Conservation (phyloP, 2,329 filamentous ascomycete genomes). For the Ophiocordyceps sinensis region DNA sequence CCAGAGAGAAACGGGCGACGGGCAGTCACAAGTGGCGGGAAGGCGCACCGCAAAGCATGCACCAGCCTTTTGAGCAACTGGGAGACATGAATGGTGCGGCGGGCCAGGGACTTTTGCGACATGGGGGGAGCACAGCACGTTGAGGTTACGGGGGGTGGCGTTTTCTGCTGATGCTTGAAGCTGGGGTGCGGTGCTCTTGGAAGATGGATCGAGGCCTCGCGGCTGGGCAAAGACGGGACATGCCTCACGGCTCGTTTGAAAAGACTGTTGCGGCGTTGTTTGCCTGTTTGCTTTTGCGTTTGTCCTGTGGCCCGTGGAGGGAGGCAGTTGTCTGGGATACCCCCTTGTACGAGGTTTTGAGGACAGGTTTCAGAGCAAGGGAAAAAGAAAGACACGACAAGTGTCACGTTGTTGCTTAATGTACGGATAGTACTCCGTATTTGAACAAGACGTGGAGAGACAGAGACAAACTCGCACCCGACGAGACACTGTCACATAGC, state of each 20-base stretch:
- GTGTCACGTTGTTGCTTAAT: too few species aligned
- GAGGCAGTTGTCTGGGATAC: not conserved
- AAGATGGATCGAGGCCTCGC: slow-evolving; percentile 11
- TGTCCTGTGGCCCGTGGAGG: not conserved
- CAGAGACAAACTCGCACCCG: too few species aligned
- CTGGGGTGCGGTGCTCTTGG: not conserved
- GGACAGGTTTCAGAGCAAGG: too few species aligned
- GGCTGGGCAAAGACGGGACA: slow-evolving; percentile 13
- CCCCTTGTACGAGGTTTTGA: too few species aligned
- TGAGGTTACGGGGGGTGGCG: not conserved
- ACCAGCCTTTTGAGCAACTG: not conserved
- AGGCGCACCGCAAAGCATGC: too few species aligned
- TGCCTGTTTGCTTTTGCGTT: not conserved
- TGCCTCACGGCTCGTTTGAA: slow-evolving; percentile 14
- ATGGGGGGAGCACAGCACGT: not conserved
- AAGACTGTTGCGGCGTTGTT: slow-evolving; percentile 2
- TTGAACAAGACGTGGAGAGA: too few species aligned
- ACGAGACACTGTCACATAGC: not conserved
- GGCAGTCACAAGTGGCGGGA: too few species aligned
- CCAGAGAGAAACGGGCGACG: not conserved
- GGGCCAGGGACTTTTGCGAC: not conserved
- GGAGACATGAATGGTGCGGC: not conserved
- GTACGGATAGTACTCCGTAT: too few species aligned
- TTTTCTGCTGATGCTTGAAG: not conserved
- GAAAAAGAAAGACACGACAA: too few species aligned